Percentiles rank a stretch among this genome's conserved stretches.
Conservation (phyloP, 176 grass and related monocot genomes). For the Raddia distichophylla region DNA sequence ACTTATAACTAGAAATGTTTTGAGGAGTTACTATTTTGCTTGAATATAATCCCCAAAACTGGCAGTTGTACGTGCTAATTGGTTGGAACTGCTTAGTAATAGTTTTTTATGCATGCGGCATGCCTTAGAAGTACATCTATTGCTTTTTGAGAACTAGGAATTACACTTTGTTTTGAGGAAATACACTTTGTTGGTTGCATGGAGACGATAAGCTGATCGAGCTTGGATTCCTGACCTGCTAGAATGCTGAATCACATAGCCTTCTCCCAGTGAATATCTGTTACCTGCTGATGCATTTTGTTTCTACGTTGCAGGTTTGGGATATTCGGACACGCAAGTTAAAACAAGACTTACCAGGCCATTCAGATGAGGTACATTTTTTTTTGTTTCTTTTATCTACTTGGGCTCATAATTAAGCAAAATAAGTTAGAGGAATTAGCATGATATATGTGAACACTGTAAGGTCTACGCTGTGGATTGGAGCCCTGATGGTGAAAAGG, state of each 20-base stretch:
- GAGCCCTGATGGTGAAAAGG: conserved; percentile 72
- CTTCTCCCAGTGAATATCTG: not conserved
- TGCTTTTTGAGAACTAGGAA: not conserved
- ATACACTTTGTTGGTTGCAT: not conserved
- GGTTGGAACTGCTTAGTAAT: conserved; percentile 7
- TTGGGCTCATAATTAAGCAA: not conserved
- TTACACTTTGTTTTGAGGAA: not conserved
- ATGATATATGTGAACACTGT: not conserved
- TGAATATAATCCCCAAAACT: not conserved
- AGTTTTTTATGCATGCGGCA: not conserved
- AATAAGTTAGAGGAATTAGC: not conserved
- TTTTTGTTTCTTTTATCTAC: conserved; percentile 6
- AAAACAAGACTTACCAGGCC: conserved; percentile 62
- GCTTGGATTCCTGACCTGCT: not conserved
- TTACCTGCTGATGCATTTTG: conserved; percentile 7
- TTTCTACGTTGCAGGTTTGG: conserved; percentile 49
- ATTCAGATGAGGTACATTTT: conserved; percentile 46
- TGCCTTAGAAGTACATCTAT: not conserved
- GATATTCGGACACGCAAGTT: conserved; percentile 60
- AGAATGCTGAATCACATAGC: not conserved
- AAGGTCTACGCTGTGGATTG: conserved; percentile 59
- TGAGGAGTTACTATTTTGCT: not conserved
- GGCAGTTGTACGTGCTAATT: not conserved
- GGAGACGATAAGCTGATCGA: not conserved
- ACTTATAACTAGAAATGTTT: not conserved